Percentiles rank a stretch among this genome's conserved stretches.
Conservation (phyloP, 805 yeast species). For the Candida xiaguanensis region DNA sequence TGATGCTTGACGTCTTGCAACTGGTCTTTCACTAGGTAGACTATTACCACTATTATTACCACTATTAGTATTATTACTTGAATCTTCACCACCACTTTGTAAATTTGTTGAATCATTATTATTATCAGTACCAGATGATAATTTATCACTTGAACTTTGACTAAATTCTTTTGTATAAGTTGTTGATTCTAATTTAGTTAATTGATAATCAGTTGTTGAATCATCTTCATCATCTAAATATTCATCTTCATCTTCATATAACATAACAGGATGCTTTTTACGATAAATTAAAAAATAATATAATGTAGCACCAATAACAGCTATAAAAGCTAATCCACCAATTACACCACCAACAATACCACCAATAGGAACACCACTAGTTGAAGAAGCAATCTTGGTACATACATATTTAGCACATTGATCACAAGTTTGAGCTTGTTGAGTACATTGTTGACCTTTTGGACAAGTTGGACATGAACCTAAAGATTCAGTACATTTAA, state of each 20-base stretch:
- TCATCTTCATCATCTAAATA: constrained; percentile 17
- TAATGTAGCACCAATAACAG: constrained; percentile 20
- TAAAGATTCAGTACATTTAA: background rate
- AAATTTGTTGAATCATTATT: background rate
- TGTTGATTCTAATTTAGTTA: constrained; percentile 2
- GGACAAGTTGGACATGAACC: constrained; percentile 36
- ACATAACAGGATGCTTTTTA: constrained; percentile 26
- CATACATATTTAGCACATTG: constrained; percentile 24
- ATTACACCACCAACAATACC: constrained; percentile 42
- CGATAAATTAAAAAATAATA: constrained; percentile 28
- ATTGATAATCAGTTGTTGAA: constrained; percentile 7
- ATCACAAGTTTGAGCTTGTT: constrained; percentile 18
- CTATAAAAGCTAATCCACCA: constrained; percentile 32
- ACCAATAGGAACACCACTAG: constrained; percentile 23
- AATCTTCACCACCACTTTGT: no score
- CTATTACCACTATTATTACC: background rate
- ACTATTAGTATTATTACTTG: background rate
- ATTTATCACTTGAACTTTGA: background rate
- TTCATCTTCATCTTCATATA: constrained; percentile 19
- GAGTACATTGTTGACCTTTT: constrained; percentile 13
- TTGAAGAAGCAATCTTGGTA: constrained; percentile 10
- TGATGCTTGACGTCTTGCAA: constrained; percentile 3
- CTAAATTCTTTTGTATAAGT: background rate
- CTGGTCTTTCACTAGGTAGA: background rate
- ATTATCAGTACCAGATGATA: no score